phyloP scores from a whole-genome alignment of 2,329 filamentous ascomycete genomes.

The Trichophyton equinum region DNA sequence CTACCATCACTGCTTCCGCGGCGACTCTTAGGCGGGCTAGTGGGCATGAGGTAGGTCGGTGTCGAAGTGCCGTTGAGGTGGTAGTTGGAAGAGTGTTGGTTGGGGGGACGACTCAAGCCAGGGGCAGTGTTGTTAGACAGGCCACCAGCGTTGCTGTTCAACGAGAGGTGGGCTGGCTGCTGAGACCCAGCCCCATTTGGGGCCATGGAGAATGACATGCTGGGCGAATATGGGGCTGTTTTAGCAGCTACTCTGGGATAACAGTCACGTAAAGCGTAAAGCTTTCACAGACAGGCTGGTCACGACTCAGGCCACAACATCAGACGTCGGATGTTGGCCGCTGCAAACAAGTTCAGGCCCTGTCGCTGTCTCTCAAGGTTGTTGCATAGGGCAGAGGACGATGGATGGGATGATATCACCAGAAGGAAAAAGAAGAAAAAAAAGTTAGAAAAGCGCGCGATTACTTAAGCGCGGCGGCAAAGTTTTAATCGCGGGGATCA shows the following conservation, averaged over 20 bases:
- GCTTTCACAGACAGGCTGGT: too few relatives aligned
- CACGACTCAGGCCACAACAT: too few relatives aligned
- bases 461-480: background rate
- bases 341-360: too few relatives aligned
- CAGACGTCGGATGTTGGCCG: too few relatives aligned
- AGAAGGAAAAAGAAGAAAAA: background rate
- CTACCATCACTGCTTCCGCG: conserved; percentile 57
- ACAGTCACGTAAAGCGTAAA: background rate
- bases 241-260: background rate
- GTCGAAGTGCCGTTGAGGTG: conserved; percentile 35
- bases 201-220: background rate
- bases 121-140: background rate
- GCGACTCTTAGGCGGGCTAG: conserved; percentile 60
- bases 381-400: background rate
- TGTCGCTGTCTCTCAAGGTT: too few relatives aligned
- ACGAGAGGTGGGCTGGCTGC: background rate
- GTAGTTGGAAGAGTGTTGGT: conserved; percentile 15
- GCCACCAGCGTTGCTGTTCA: conserved; percentile 2
- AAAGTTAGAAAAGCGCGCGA: background rate
- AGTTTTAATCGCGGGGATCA: background rate
- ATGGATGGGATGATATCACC: background rate
- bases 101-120: conserved; percentile 1
- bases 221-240: background rate
- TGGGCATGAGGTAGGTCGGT: conserved; percentile 85
- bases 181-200: background rate